phyloP scores from a whole-genome alignment of 495 filamentous ascomycete genomes.

The Neurospora sp. region DNA sequence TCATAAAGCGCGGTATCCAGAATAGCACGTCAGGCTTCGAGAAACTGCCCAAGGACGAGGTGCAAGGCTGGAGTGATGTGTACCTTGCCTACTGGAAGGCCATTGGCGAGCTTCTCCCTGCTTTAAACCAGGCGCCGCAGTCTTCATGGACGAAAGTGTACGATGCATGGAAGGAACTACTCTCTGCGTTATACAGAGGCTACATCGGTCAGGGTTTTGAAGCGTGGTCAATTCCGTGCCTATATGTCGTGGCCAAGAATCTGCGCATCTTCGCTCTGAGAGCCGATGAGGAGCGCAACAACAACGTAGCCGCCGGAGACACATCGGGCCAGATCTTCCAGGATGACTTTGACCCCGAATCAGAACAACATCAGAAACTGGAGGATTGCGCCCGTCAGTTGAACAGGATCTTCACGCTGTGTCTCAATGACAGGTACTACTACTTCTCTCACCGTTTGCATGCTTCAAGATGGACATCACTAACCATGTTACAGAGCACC shows the following conservation, averaged over 20 bases:
- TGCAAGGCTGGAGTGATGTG: slow-evolving; percentile 69
- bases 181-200: slow-evolving; percentile 58
- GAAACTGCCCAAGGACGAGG: slow-evolving; percentile 51
- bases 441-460: slow-evolving; percentile 2
- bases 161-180: slow-evolving; percentile 72
- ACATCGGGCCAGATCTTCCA: slow-evolving; percentile 43
- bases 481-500: slow-evolving; percentile 49
- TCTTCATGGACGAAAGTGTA: slow-evolving; percentile 66
- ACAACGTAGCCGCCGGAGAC: slow-evolving; percentile 34
- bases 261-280: slow-evolving; percentile 79
- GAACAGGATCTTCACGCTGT: slow-evolving; percentile 80
- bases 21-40: slow-evolving; percentile 29
- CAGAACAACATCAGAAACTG: slow-evolving; percentile 65
- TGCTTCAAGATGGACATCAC: background rate
- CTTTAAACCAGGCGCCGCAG: slow-evolving; percentile 35
- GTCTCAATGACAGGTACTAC: slow-evolving; percentile 74
- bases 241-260: slow-evolving; percentile 77
- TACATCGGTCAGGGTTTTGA: slow-evolving; percentile 62
- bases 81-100: slow-evolving; percentile 78
- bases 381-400: slow-evolving; percentile 83
- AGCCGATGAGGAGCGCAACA: slow-evolving; percentile 59
- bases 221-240: slow-evolving; percentile 79
- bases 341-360: slow-evolving; percentile 65
- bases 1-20: slow-evolving; percentile 52
- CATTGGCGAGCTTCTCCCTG: slow-evolving; percentile 53